These are phyloP conservation scores for Cutaneotrichosporon arboriforme DNA, from an alignment of 1,284 basidiomycete genomes.

Conservation along the genomic window DNA sequence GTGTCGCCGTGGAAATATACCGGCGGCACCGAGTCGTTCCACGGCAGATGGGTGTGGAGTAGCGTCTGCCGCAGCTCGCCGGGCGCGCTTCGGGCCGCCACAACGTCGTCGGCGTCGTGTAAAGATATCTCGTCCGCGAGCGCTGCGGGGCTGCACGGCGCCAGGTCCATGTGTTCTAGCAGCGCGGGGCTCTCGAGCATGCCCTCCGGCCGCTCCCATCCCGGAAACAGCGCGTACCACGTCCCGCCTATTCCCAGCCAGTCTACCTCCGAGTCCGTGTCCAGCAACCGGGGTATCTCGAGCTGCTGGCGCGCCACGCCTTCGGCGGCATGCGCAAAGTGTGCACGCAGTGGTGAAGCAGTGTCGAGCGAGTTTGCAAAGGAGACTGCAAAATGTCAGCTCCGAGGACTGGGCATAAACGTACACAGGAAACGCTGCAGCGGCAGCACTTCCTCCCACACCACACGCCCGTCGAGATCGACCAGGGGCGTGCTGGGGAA, in stretches of 20 bases:
- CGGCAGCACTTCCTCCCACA: conserved; percentile 3
- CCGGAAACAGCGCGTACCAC: neutral
- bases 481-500: neutral
- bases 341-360: no score
- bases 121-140: neutral
- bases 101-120: neutral
- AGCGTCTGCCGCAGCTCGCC: no score
- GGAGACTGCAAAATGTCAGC: neutral
- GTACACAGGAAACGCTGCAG: neutral
- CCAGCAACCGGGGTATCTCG: neutral
- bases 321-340: neutral
- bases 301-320: neutral
- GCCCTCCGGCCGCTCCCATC: neutral
- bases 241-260: neutral
- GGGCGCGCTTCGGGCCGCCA: neutral
- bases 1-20: conserved; percentile 33
- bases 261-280: neutral
- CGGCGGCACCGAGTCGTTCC: conserved; percentile 29
- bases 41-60: conserved; percentile 21
- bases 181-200: neutral
- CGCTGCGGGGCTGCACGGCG: neutral
- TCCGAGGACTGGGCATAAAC: neutral
- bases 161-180: neutral
- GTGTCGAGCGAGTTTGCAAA: neutral
- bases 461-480: neutral